Base-by-base conservation (phyloP, 495 filamentous ascomycete species). In the Hyaloscypha hepaticicola region DNA sequence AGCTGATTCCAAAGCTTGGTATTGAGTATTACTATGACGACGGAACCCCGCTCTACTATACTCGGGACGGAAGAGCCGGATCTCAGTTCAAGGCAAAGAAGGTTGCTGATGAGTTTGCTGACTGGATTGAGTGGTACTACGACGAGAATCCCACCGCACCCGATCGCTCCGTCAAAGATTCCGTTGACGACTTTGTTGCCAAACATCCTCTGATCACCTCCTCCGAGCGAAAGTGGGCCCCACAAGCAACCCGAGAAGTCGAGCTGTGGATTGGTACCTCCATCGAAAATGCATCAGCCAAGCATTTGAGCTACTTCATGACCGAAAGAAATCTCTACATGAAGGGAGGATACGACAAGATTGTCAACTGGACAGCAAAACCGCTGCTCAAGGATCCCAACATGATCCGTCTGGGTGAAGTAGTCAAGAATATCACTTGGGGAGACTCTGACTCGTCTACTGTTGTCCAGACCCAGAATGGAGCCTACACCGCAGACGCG, bases 51-150 rank as follows among this genome's bases (percentile, higher is more conserved):
- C 34, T 67, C 28, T 67, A 67, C 28, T 67, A 63, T 41, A 67
- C 65, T 41, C 59, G 59, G 16, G 65, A 67, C 27, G 65, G 65
- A 24, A 21, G 65, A 16, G 60, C 65, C 22, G 65, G 65, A 21
- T 63, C 59, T 11, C 65, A 67, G 53, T 67, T 67, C 59, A 67
- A 67, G 25, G 65, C 65, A 22, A 67, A 67, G 55, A 67, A 67
- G n/a, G 65, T 67, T 9, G 65, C 65, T n/a, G 65, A 67, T 45
- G 65, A 67, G 51, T 67, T 67, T 45, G 65, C 65, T 8, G 65
- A 67, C 33, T 67, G 58, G 24, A 14, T 51, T 27, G 65, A 67
- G 21, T 48, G 33, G 25, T 67, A 55, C 53, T 67, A 67, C 41
- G 26, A 24, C 9, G 55, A 63, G 26, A 51, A 67, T 33, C 65